A percentile compares a stretch with the other conserved stretches of the same genome.
Conservation (phyloP, 73 alveolate species). For the Stentor roeselii region DNA sequence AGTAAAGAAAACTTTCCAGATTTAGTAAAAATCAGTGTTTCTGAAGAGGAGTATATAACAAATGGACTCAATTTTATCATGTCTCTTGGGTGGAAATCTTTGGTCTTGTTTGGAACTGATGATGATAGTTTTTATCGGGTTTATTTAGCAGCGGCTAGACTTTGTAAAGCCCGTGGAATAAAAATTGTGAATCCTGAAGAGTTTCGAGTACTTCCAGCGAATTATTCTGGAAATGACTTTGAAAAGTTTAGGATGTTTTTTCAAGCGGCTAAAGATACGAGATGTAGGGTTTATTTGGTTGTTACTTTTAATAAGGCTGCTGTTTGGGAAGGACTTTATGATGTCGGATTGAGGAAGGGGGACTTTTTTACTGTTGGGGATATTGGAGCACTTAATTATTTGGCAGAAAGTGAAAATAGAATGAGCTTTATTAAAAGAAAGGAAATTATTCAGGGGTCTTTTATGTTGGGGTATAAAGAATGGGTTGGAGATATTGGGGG, state of each 20-base stretch:
- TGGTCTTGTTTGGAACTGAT: background rate
- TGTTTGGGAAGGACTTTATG: background rate
- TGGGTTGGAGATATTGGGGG: conserved; percentile 1
- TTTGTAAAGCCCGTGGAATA: too few relatives aligned
- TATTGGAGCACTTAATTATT: background rate
- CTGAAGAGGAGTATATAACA: background rate
- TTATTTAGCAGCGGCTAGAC: too few relatives aligned
- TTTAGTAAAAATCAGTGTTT: background rate
- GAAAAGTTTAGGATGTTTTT: background rate
- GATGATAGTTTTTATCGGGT: background rate
- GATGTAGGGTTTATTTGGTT: background rate
- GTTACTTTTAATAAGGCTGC: background rate
- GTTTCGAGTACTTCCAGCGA: background rate
- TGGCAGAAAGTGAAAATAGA: background rate
- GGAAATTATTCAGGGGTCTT: background rate
- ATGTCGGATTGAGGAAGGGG: background rate
- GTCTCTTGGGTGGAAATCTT: background rate
- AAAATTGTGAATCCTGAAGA: background rate
- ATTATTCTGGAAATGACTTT: background rate
- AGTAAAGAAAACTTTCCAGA: background rate
- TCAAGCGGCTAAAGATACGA: background rate
- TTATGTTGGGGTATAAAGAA: background rate
- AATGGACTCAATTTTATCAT: background rate
- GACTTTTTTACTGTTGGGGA: background rate
- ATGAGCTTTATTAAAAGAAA: background rate